These are phyloP conservation scores for Ichthyophonus hoferi DNA, from an alignment of 208 protist species.

Conservation along the genomic window DNA sequence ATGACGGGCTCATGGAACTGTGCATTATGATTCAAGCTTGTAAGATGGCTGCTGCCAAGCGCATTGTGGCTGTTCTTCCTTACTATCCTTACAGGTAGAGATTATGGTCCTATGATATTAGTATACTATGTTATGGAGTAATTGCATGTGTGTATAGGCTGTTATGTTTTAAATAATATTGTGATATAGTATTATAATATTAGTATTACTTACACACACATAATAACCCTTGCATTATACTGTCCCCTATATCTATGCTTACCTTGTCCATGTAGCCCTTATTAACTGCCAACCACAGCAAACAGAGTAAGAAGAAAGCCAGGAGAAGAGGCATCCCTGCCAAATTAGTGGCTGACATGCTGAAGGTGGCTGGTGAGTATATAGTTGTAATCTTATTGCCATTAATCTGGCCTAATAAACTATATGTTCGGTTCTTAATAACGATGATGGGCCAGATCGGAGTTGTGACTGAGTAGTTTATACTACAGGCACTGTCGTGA, in stretches of 20 bases:
- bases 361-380: constrained; percentile 38
- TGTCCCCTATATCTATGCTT: neutral
- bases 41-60: constrained; percentile 30
- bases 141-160: too few relatives aligned
- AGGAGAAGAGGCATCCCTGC: constrained; percentile 35
- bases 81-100: constrained; percentile 37
- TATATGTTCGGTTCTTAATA: too few relatives aligned
- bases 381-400: too few relatives aligned
- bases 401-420: too few relatives aligned
- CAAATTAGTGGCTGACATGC: constrained; percentile 46
- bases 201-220: neutral
- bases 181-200: neutral
- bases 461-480: too few relatives aligned
- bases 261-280: neutral
- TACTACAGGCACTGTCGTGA: too few relatives aligned
- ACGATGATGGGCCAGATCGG: too few relatives aligned
- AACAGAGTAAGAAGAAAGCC: constrained; percentile 46
- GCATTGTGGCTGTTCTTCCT: constrained; percentile 45
- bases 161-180: too few relatives aligned
- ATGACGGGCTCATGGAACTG: constrained; percentile 51
- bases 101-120: too few relatives aligned
- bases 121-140: too few relatives aligned
- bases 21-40: constrained; percentile 42
- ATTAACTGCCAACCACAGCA: neutral
- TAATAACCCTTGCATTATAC: neutral